Conservation (phyloP, 2,329 filamentous ascomycete species). For the Alternaria viburni region DNA sequence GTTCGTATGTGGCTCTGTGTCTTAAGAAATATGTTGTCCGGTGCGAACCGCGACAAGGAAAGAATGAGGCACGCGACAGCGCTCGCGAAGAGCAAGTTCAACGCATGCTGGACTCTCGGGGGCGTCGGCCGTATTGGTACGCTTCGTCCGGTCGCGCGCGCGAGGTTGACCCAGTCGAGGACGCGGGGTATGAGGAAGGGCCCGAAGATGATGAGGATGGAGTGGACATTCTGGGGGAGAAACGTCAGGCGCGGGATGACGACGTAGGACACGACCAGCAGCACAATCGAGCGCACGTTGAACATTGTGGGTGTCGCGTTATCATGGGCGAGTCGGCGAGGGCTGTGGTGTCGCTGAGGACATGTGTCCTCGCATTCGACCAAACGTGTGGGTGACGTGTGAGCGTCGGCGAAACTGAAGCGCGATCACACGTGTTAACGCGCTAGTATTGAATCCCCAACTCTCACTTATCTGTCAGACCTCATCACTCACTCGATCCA, state of each 20-base stretch:
- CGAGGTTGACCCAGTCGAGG: conserved; percentile 68
- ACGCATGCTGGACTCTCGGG: conserved; percentile 59
- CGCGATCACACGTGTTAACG: conserved; percentile 16
- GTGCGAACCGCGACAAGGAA: conserved; percentile 70
- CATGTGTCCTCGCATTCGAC: conserved; percentile 15
- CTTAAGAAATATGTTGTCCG: conserved; percentile 79
- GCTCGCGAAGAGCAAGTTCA: conserved; percentile 66
- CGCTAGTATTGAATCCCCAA: not conserved
- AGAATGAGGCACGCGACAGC: conserved; percentile 62
- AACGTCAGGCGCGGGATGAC: conserved; percentile 48
- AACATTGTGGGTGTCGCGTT: conserved; percentile 33
- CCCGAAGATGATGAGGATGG: conserved; percentile 63
- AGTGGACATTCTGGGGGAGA: conserved; percentile 40
- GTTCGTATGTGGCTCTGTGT: conserved; percentile 86
- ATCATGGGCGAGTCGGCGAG: conserved; percentile 10
- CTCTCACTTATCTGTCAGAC: not conserved
- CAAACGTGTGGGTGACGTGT: conserved; percentile 15
- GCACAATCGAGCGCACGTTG: conserved; percentile 39
- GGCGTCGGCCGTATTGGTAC: conserved; percentile 64
- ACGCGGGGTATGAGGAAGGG: conserved; percentile 73
- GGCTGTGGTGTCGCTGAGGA: conserved; percentile 5
- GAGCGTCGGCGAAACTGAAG: conserved; percentile 5
- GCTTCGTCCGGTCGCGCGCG: conserved; percentile 50
- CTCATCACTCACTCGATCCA: not conserved
- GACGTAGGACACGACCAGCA: conserved; percentile 43